Evolutionary conservation across 805 yeast genomes (phyloP), one percentile per base, ranked within the genome.

Genomic region (Yamadazyma olivae): DNA sequence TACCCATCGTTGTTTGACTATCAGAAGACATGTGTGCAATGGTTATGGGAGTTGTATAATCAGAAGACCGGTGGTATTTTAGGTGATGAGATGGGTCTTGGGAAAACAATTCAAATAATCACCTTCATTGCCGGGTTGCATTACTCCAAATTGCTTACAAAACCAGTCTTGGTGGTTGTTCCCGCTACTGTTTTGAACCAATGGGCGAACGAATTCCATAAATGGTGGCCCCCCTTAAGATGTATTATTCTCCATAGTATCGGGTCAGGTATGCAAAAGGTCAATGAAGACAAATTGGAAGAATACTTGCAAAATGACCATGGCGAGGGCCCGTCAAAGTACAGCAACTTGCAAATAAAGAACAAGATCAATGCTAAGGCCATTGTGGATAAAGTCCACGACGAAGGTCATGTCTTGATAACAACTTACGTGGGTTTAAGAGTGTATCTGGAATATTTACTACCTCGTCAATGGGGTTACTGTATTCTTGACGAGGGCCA

Each of bases 81-180:
- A 27, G 97, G 98, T 17, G 99, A 93, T 59, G 99, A 93, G 57
- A 93, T 93, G 99, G 99, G 99, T 0, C 62, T 93, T 13, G 99
- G 99, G 2, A 93, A 93, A 53, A 93, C 99, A 0, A 83, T 93
- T 33, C 98, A 93, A 54, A 76, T 93, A 6, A 88, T 89, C 29
- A 79, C 97, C 1, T 93, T 91, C 56, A 52, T 93, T 6, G 97
- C 98, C 0, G 93, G 95, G 0, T 66, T 93, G 26, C 96, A 90
- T 51, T 85, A 89, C 55, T 83, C 95, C 13, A 80, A 83, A 0
- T 64, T 76, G 39, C 63, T 91, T 2, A 74, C 77, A 21, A 83
- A 81, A 25, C 99, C 99, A 0, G 83, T 85, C 0, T 53, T 93
- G 23, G 71, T 93, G 27, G 96, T 93, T 0, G 95, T 96, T 46